Base-by-base conservation (phyloP, 306 rosid species). In the Trifolium dubium region DNA sequence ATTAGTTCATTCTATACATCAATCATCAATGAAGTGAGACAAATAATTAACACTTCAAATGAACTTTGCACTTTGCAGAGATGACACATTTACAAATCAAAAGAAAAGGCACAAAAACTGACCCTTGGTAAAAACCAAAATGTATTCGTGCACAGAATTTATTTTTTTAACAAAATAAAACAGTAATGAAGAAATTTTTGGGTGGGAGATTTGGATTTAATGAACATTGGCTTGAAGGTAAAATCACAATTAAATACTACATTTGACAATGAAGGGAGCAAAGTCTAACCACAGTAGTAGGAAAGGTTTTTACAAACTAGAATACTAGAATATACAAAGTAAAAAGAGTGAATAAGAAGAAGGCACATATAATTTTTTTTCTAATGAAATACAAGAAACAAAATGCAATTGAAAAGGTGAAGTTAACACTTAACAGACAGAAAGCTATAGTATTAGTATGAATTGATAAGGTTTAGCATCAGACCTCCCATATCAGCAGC, bases 401-500 rank as follows among this genome's bases (percentile, higher is more conserved):
- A 64, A 29, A 58, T 6, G 28, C 50, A 67, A 4, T 15, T 23
- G 17, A 68, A 32, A 75, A 58, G 47, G 19, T 55, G 32, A 70
- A 53, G 30, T 53, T 18, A 53, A 28, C 2, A 53, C 13, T 53
- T 18, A 53, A 28, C 2, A 56, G 4, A 28, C 9, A 50, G 10
- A 50, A n/a, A 50, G 30, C 13, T 18, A 17, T 53, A 12, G 31
- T 53, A 63, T 29, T 28, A 39, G 64, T 50, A 37, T 8, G 28
- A 39, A 28, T 32, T 29, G 18, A 65, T 9, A 23, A 29, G 54
- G 29, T 55, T 67, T 51, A 41, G 73, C 51, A 79, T 50, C 87
- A 64, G 3, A 94, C 97, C 99, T 92, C 97, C 96, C 92, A 88
- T 89, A 82, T 94, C 97, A 61, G 99, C 81, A 64, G 87, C 93